phyloP scores from a whole-genome alignment of 305 asterid genomes.

The Coffea humblotiana region DNA sequence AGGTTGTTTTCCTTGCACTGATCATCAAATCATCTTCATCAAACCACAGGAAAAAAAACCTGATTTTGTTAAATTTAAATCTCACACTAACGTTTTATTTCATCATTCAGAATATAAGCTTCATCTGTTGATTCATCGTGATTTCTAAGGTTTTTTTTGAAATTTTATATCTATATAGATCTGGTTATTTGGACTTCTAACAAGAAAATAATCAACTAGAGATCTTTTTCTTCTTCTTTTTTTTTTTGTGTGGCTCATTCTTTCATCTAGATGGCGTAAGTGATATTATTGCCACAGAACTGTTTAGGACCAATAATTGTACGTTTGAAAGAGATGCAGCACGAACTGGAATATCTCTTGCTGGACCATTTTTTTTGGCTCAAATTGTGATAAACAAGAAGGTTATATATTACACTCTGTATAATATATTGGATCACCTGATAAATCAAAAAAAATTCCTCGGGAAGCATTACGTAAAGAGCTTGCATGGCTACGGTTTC shows the following conservation, averaged over 20 bases:
- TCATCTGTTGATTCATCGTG: too few relatives aligned
- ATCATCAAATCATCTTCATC: background rate
- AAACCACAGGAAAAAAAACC: background rate
- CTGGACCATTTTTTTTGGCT: too few relatives aligned
- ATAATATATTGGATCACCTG: too few relatives aligned
- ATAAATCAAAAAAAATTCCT: too few relatives aligned
- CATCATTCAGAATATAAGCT: too few relatives aligned
- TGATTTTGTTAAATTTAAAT: background rate
- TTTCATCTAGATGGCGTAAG: background rate
- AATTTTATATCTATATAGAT: background rate
- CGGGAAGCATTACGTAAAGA: background rate
- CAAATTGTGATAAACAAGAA: too few relatives aligned
- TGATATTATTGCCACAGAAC: background rate
- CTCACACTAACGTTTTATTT: background rate
- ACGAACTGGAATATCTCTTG: too few relatives aligned
- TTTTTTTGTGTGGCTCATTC: background rate
- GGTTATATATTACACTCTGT: background rate
- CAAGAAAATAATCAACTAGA: background rate
- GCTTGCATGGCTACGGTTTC: background rate
- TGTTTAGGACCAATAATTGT: too few relatives aligned
- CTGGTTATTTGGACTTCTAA: background rate
- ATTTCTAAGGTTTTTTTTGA: background rate
- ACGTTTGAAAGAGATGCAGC: background rate
- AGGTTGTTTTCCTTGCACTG: slow-evolving; percentile 40
- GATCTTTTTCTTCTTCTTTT: background rate